These are phyloP conservation scores for Verticillium dahliae DNA, from an alignment of 2,329 filamentous ascomycete genomes.

Conservation along the genomic window DNA sequence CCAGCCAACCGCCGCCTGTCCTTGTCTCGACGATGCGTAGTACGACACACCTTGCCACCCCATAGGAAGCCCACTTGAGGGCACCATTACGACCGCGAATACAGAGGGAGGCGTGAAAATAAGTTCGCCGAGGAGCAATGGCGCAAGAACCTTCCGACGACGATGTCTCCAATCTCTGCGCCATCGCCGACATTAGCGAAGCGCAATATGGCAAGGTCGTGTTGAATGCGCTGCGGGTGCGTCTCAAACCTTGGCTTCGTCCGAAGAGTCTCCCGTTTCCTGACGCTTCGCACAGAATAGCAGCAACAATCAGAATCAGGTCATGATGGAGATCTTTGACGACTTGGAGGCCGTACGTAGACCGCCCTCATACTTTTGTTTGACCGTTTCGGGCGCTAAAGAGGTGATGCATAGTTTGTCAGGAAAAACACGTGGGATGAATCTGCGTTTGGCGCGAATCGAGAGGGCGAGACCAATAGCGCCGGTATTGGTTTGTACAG, in stretches of 20 bases:
- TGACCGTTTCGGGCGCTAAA: background rate
- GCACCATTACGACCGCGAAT: background rate
- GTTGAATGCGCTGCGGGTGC: constrained; percentile 34
- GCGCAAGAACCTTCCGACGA: constrained; percentile 26
- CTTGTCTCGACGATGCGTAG: background rate
- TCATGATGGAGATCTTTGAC: constrained; percentile 47
- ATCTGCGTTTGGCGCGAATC: constrained; percentile 41
- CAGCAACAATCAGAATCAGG: constrained; percentile 37
- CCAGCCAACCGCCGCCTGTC: background rate
- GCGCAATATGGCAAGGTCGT: constrained; percentile 31
- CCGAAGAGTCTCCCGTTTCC: background rate
- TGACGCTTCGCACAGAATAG: constrained; percentile 23
- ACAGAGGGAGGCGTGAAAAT: background rate
- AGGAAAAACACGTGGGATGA: constrained; percentile 52
- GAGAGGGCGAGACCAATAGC: constrained; percentile 40
- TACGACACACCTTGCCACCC: background rate
- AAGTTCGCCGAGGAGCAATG: constrained; percentile 10
- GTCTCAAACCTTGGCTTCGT: background rate
- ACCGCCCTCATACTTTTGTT: constrained; percentile 8
- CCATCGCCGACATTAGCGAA: constrained; percentile 29
- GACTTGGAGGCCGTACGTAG: constrained; percentile 26
- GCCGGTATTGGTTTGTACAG: constrained; percentile 35
- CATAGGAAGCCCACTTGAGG: background rate
- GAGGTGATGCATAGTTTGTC: constrained; percentile 29
- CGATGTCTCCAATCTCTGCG: constrained; percentile 31